Evolutionary conservation across 2,329 filamentous ascomycete genomes (phyloP).

Genomic region (Fusarium subtropicale): DNA sequence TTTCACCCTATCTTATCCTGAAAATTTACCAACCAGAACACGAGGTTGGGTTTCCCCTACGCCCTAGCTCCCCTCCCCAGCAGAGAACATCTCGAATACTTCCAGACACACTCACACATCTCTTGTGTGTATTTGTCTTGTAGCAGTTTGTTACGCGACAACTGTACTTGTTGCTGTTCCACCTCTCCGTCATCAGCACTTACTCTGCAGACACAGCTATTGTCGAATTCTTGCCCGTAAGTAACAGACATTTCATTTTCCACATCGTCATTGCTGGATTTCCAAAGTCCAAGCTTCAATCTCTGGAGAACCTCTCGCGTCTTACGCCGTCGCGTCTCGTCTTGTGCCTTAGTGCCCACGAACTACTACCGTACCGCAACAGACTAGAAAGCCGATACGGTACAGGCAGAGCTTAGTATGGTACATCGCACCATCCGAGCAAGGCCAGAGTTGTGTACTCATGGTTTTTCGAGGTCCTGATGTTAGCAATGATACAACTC

Average conservation of each 20-base stretch:
- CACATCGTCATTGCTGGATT: slow-evolving; percentile 23
- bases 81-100: slow-evolving; percentile 43
- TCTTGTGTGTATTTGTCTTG: slow-evolving; percentile 46
- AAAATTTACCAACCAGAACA: slow-evolving; percentile 37
- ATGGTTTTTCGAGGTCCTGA: slow-evolving; percentile 14
- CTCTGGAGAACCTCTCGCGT: slow-evolving; percentile 33
- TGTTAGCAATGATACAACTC: slow-evolving; percentile 26
- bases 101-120: slow-evolving; percentile 36
- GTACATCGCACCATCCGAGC: not conserved
- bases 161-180: slow-evolving; percentile 43
- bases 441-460: slow-evolving; percentile 4
- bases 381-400: not conserved
- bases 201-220: slow-evolving; percentile 43
- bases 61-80: slow-evolving; percentile 30
- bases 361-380: not conserved
- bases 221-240: slow-evolving; percentile 52
- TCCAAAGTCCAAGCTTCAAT: slow-evolving; percentile 16
- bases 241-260: slow-evolving; percentile 44
- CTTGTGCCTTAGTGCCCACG: slow-evolving; percentile 1
- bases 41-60: slow-evolving; percentile 34
- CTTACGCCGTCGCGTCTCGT: slow-evolving; percentile 32
- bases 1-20: slow-evolving; percentile 26
- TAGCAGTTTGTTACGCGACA: slow-evolving; percentile 42
- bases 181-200: slow-evolving; percentile 9
- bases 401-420: not conserved